phyloP scores from a whole-genome alignment of 768 basidiomycete genomes.

The Lactarius sanguifluus region DNA sequence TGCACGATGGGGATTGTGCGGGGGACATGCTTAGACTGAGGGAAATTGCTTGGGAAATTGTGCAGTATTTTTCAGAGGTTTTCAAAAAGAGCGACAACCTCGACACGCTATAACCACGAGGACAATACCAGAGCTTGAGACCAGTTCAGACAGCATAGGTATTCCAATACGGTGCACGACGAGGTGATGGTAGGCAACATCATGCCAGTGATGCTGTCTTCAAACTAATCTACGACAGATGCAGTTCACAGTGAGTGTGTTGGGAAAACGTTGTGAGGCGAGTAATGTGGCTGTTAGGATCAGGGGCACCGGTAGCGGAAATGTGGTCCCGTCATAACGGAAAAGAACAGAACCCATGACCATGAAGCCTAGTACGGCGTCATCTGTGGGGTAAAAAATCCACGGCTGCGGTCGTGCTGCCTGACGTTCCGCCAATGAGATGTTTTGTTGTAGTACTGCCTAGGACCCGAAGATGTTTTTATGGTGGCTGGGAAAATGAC shows the following conservation, averaged over 20 bases:
- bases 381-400: neutral
- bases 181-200: neutral
- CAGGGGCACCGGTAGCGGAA: neutral
- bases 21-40: slow-evolving; percentile 11
- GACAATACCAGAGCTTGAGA: neutral
- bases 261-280: neutral
- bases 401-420: neutral
- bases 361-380: no score
- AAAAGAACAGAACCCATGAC: neutral
- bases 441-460: neutral
- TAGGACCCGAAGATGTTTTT: neutral
- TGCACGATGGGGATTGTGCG: neutral
- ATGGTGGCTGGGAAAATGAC: no score
- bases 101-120: neutral
- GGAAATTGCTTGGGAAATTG: no score
- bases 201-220: no score
- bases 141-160: neutral
- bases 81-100: neutral
- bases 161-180: neutral
- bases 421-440: neutral
- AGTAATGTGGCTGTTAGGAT: neutral
- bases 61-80: neutral
- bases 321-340: neutral
- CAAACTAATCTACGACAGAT: neutral
- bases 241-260: neutral